Evolutionary conservation across 148 eudicot species (phyloP).

Genomic region (Fagopyrum tataricum): DNA sequence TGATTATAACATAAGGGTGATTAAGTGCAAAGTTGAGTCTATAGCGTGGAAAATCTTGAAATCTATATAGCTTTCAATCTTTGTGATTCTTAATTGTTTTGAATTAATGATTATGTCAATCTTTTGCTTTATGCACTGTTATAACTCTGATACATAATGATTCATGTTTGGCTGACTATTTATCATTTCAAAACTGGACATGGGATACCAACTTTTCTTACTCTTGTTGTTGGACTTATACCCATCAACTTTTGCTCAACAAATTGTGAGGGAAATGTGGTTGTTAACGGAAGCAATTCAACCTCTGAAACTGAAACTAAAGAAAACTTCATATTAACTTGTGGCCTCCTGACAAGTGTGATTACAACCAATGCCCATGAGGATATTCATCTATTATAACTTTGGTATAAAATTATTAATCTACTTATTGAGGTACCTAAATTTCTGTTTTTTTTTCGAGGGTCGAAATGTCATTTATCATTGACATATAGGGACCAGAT

Average conservation of each 20-base stretch:
- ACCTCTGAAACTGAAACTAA: constrained; percentile 59
- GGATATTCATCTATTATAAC: constrained; percentile 59
- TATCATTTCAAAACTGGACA: background rate
- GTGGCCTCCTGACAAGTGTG: constrained; percentile 87
- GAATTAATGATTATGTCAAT: background rate
- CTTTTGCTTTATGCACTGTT: too few species aligned
- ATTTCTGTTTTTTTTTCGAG: too few species aligned
- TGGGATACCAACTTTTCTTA: background rate
- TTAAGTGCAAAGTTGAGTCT: too few species aligned
- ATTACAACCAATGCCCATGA: constrained; percentile 86
- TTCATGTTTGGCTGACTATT: background rate
- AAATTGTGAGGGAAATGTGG: constrained; percentile 29
- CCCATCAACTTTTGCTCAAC: constrained; percentile 44
- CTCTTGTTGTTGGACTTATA: background rate
- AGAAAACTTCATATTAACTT: constrained; percentile 72
- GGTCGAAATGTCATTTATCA: too few species aligned
- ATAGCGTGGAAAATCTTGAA: too few species aligned
- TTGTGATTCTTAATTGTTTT: background rate
- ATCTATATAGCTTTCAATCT: background rate
- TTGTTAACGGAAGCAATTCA: constrained; percentile 36
- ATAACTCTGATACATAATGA: background rate
- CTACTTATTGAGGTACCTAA: background rate
- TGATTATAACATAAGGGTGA: too few species aligned
- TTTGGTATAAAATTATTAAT: constrained; percentile 49
- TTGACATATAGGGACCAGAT: too few species aligned